These are phyloP conservation scores for Reticulascus tulasneorum DNA, from an alignment of 2,329 filamentous ascomycete genomes.

Conservation along the genomic window DNA sequence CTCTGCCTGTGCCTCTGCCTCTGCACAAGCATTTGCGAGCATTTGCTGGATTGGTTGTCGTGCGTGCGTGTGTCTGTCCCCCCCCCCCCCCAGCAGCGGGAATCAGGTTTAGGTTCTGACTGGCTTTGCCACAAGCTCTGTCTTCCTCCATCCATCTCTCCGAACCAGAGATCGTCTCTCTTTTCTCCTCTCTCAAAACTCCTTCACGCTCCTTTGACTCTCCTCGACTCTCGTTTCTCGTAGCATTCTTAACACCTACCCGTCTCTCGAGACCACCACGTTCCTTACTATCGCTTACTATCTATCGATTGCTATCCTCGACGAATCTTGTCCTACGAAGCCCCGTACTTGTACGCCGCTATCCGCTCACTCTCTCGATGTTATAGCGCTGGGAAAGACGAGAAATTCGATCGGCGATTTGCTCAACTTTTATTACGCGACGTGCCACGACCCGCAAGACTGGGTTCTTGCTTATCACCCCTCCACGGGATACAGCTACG, in stretches of 20 bases:
- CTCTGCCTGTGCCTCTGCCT: conserved; percentile 9
- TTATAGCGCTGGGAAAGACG: conserved; percentile 9
- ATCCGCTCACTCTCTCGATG: conserved; percentile 9
- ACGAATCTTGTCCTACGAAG: too few relatives aligned
- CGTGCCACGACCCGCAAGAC: conserved; percentile 4
- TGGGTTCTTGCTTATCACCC: conserved; percentile 1
- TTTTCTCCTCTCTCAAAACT: conserved; percentile 13
- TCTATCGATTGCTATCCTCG: too few relatives aligned
- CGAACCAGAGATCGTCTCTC: too few relatives aligned
- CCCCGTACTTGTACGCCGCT: conserved; percentile 6
- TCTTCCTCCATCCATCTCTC: too few relatives aligned
- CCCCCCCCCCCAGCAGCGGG: too few relatives aligned
- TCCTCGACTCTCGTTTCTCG: conserved; percentile 12
- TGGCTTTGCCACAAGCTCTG: too few relatives aligned
- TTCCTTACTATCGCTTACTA: too few relatives aligned
- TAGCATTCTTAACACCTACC: conserved; percentile 15
- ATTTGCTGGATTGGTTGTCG: too few relatives aligned
- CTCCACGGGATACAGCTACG: conserved; percentile 5
- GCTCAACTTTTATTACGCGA: conserved; percentile 4
- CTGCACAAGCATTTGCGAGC: too few relatives aligned
- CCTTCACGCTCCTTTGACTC: conserved; percentile 13
- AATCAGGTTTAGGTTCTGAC: too few relatives aligned
- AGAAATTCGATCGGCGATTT: conserved; percentile 3
- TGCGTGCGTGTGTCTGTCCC: too few relatives aligned
- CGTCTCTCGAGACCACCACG: conserved; percentile 6